A percentile compares a stretch with the other conserved stretches of the same genome.
Evolutionary conservation across 2,329 filamentous ascomycete genomes (phyloP).

Genomic region (Davidsoniella eucalypti): DNA sequence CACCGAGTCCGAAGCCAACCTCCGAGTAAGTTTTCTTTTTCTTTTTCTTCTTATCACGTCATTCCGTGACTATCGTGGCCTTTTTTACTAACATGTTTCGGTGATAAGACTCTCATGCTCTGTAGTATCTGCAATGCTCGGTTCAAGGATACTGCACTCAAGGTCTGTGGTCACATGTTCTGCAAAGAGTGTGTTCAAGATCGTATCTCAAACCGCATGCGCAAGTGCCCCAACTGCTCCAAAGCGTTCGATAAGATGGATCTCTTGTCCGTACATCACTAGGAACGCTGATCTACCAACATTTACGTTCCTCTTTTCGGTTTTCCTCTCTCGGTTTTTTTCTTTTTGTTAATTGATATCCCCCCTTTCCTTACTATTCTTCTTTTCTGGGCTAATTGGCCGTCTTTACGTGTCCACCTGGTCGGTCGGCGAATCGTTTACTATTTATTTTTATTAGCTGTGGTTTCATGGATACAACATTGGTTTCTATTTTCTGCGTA

Average conservation of each 20-base stretch:
- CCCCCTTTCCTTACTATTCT: not conserved
- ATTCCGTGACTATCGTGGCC: too few relatives aligned
- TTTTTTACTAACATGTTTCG: not conserved
- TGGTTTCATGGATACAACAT: too few relatives aligned
- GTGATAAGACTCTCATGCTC: constrained; percentile 27
- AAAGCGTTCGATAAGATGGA: constrained; percentile 84
- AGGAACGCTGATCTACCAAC: not conserved
- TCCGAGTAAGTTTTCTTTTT: constrained; percentile 50
- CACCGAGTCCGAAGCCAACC: constrained; percentile 66
- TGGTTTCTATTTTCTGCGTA: too few relatives aligned
- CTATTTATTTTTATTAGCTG: too few relatives aligned
- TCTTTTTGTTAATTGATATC: not conserved
- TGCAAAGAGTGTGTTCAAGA: constrained; percentile 84
- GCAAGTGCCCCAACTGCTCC: constrained; percentile 91
- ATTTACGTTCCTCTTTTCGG: too few relatives aligned
- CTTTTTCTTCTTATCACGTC: too few relatives aligned
- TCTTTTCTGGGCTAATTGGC: too few relatives aligned
- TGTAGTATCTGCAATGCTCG: constrained; percentile 87
- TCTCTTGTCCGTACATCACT: constrained; percentile 55
- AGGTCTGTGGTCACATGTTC: constrained; percentile 89
- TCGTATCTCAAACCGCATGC: constrained; percentile 71
- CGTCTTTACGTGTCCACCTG: too few relatives aligned
- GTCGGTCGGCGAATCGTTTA: too few relatives aligned
- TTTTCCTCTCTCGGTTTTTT: not conserved
- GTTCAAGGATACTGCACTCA: constrained; percentile 87